A percentile compares a stretch with the other conserved stretches of the same genome.
phyloP scores from a whole-genome alignment of 208 protist genomes.

The Vickermania spadyakhi region DNA sequence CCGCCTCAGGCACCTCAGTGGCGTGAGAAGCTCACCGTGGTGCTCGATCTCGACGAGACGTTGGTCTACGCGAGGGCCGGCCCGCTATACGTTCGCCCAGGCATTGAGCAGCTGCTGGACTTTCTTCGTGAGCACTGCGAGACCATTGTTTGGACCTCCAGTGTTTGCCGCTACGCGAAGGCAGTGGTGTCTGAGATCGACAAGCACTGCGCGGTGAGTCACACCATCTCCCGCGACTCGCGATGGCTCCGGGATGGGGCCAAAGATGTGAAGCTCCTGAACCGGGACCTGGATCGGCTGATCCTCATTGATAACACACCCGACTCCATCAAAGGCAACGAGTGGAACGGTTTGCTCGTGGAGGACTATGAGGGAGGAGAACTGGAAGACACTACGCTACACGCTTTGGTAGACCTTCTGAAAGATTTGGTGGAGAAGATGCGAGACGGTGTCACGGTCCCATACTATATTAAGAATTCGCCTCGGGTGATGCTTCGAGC shows the following conservation, averaged over 20 bases:
- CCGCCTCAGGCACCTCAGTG: conserved; percentile 39
- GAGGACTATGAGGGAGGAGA: conserved; percentile 89
- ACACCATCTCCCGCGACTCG: conserved; percentile 74
- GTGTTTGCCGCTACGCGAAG: conserved; percentile 75
- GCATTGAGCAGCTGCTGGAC: conserved; percentile 61
- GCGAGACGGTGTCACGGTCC: conserved; percentile 29
- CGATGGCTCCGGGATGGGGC: conserved; percentile 56
- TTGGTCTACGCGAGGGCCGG: conserved; percentile 81
- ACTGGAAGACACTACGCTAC: conserved; percentile 74
- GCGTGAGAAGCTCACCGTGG: conserved; percentile 66
- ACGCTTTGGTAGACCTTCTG: conserved; percentile 46
- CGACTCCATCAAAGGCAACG: conserved; percentile 81
- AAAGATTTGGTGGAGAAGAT: conserved; percentile 53
- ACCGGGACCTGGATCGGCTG: conserved; percentile 53
- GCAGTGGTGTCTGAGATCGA: conserved; percentile 83
- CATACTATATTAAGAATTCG: conserved; percentile 59
- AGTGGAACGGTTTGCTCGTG: conserved; percentile 81
- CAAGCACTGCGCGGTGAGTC: conserved; percentile 32
- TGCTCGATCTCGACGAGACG: conserved; percentile 89
- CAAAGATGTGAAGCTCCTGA: conserved; percentile 80
- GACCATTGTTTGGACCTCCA: conserved; percentile 82
- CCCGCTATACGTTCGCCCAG: conserved; percentile 83
- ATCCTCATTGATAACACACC: conserved; percentile 90
- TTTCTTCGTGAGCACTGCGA: conserved; percentile 76
- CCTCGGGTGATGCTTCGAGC: conserved; percentile 20